Percentiles rank a stretch among this genome's conserved stretches.
Conservation (phyloP, 495 filamentous ascomycete species). For the Talaromyces adpressus region DNA sequence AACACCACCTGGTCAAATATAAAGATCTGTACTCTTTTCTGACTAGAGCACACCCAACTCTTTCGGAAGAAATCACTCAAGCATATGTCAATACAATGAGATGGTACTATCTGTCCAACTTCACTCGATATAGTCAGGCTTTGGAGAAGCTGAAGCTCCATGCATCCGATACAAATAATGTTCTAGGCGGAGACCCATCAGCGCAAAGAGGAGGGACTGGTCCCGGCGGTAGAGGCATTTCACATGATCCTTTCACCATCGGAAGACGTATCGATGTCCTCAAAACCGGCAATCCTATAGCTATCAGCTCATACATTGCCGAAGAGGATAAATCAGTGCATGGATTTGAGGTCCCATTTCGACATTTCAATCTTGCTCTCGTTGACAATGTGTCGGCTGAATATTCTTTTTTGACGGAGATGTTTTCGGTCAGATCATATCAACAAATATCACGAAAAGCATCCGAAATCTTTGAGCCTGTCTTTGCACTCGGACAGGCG, state of each 20-base stretch:
- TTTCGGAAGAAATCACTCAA: conserved; percentile 82
- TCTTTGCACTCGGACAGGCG: conserved; percentile 69
- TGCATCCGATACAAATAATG: conserved; percentile 73
- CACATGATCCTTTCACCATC: conserved; percentile 82
- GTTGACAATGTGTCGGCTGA: conserved; percentile 93
- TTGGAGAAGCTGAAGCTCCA: conserved; percentile 81
- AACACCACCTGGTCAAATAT: conserved; percentile 77
- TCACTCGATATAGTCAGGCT: conserved; percentile 76
- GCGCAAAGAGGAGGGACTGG: conserved; percentile 49
- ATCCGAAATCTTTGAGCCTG: conserved; percentile 73
- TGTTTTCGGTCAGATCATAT: conserved; percentile 65
- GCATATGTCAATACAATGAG: conserved; percentile 98
- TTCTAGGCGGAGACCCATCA: conserved; percentile 71
- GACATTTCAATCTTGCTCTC: conserved; percentile 88
- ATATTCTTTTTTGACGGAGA: conserved; percentile 85
- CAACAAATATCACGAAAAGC: conserved; percentile 59
- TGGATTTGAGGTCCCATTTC: conserved; percentile 83
- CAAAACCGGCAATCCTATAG: conserved; percentile 58
- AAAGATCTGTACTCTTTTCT: conserved; percentile 85
- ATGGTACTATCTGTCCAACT: conserved; percentile 94
- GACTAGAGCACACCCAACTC: conserved; percentile 62
- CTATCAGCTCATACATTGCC: conserved; percentile 72
- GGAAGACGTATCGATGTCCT: conserved; percentile 79
- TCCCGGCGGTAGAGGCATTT: conserved; percentile 31
- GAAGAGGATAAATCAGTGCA: conserved; percentile 82